phyloP scores from a whole-genome alignment of 2,329 filamentous ascomycete genomes.

The Beauveria australis region DNA sequence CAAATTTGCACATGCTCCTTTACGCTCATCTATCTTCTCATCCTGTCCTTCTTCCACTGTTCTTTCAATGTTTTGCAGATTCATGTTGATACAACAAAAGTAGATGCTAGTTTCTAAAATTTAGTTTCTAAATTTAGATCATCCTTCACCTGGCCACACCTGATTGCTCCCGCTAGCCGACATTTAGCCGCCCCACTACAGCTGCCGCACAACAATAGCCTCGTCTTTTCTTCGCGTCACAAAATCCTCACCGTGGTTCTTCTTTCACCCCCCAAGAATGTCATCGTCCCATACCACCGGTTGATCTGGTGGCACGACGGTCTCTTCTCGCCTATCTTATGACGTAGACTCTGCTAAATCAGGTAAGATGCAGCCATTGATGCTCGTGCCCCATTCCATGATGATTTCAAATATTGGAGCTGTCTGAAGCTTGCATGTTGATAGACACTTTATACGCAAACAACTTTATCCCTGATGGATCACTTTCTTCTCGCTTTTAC shows the following conservation, averaged over 20 bases:
- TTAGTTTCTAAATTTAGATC: neutral
- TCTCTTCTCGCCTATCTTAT: neutral
- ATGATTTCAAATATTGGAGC: conserved; percentile 63
- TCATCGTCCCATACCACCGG: conserved; percentile 9
- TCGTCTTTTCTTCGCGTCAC: neutral
- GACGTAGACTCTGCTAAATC: neutral
- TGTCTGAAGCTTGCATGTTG: conserved; percentile 61
- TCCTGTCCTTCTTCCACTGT: neutral
- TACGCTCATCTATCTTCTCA: neutral
- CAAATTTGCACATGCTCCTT: neutral
- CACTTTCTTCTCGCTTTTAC: neutral
- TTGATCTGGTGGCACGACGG: conserved; percentile 8
- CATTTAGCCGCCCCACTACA: conserved; percentile 10
- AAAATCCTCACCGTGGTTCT: neutral
- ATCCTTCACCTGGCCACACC: neutral
- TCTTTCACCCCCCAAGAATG: neutral
- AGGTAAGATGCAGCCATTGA: conserved; percentile 16
- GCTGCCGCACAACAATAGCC: neutral
- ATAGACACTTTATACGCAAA: conserved; percentile 54
- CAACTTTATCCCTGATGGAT: conserved; percentile 28
- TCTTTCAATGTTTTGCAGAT: neutral
- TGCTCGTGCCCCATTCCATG: conserved; percentile 22
- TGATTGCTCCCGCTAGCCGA: neutral
- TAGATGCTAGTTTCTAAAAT: neutral
- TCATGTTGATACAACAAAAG: neutral